phyloP scores from a whole-genome alignment of 2,329 filamentous ascomycete species.

The Ceratocystis diversiconidia region DNA sequence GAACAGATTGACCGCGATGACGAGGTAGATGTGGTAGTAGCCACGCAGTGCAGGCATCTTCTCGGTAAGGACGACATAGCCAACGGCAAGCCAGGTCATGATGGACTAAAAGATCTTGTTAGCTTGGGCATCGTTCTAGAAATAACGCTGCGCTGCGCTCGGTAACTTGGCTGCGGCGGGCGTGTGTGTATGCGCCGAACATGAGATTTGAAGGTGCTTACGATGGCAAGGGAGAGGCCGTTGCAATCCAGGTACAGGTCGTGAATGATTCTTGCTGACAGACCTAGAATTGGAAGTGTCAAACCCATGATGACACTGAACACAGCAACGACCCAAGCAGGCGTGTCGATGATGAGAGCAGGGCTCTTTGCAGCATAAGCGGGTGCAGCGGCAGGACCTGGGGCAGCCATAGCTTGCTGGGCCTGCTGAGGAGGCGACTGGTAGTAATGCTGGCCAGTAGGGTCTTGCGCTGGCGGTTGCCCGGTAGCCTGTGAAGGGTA shows the following conservation, averaged over 20 bases:
- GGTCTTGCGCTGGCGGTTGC: not conserved
- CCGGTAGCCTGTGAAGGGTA: conserved; percentile 1
- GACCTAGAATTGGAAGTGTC: conserved; percentile 31
- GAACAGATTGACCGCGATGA: conserved; percentile 31
- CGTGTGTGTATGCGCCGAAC: not conserved
- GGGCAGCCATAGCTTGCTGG: not conserved
- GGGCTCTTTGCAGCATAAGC: not conserved
- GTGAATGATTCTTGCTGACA: conserved; percentile 30
- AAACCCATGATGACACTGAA: conserved; percentile 31
- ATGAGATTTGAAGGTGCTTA: conserved; percentile 22
- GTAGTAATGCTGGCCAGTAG: conserved; percentile 13
- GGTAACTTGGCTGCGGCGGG: no score
- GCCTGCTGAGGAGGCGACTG: conserved; percentile 11
- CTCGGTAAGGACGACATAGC: conserved; percentile 31
- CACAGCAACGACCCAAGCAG: conserved; percentile 31
- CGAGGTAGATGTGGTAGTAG: conserved; percentile 32
- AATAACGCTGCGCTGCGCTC: no score
- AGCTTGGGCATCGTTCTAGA: not conserved
- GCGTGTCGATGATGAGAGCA: conserved; percentile 28
- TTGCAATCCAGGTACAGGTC: conserved; percentile 28
- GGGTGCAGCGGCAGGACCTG: not conserved
- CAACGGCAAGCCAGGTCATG: conserved; percentile 33
- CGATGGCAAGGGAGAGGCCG: conserved; percentile 30
- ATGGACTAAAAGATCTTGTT: conserved; percentile 25
- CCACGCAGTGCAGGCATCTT: conserved; percentile 25